Evolutionary conservation across 768 basidiomycete genomes (phyloP).

Genomic region (Rhodocollybia butyracea): DNA sequence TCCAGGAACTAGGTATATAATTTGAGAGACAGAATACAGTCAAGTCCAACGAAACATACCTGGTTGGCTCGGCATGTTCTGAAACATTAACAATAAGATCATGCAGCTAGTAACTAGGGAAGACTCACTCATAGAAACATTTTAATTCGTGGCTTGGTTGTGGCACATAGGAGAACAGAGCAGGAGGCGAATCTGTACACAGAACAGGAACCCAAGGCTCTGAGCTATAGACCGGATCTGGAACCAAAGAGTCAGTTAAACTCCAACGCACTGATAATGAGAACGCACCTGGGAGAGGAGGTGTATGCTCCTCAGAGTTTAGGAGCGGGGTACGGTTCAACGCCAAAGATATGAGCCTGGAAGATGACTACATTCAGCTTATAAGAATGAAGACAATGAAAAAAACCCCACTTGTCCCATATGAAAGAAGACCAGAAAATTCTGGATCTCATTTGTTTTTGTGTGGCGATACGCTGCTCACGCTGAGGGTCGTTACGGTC

Average conservation of each 20-base stretch:
- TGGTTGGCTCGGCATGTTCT: conserved; percentile 5
- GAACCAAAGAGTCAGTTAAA: not conserved
- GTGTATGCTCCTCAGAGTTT: not conserved
- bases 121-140: conserved; percentile 8
- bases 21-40: too few species aligned
- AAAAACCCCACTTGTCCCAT: conserved; percentile 10
- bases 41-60: not conserved
- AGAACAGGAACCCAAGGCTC: conserved; percentile 5
- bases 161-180: conserved; percentile 8
- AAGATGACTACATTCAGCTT: too few species aligned
- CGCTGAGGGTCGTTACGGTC: not conserved
- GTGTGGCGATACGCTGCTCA: not conserved
- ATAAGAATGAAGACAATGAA: not conserved
- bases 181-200: conserved; percentile 2
- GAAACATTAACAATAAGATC: not conserved
- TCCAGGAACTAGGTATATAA: conserved; percentile 10
- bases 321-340: conserved; percentile 5
- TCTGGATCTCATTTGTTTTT: conserved; percentile 1
- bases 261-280: too few species aligned
- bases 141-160: conserved; percentile 6
- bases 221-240: not conserved
- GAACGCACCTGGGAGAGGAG: conserved; percentile 8
- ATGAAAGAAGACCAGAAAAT: conserved; percentile 10
- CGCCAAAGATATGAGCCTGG: conserved; percentile 9
- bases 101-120: not conserved